Evolutionary conservation across 2,329 filamentous ascomycete genomes (phyloP).

Genomic region (Trichothecium roseum): DNA sequence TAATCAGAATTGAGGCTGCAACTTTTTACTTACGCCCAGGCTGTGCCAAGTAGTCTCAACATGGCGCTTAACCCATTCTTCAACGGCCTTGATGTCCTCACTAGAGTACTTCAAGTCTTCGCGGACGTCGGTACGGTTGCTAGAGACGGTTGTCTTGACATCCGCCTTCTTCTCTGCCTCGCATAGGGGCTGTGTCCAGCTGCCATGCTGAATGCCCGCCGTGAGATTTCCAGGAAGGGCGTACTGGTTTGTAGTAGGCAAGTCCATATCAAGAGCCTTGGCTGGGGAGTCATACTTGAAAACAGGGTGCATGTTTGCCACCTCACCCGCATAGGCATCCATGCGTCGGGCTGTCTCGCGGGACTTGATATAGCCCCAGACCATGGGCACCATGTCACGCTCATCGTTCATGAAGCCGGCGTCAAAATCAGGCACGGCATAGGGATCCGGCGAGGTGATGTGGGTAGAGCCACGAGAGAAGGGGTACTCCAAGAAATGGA

Average conservation of each 20-base stretch:
- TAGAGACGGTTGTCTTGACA: constrained; percentile 41
- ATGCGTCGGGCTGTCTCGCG: constrained; percentile 71
- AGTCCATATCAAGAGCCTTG: constrained; percentile 60
- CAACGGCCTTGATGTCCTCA: constrained; percentile 53
- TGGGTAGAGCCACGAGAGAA: constrained; percentile 65
- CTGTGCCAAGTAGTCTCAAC: constrained; percentile 69
- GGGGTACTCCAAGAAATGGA: constrained; percentile 70
- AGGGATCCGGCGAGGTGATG: constrained; percentile 61
- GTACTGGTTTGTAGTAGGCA: constrained; percentile 65
- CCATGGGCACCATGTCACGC: constrained; percentile 74
- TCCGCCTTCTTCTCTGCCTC: constrained; percentile 39
- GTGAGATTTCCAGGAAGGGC: constrained; percentile 62
- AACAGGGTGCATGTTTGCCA: constrained; percentile 58
- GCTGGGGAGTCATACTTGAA: constrained; percentile 62
- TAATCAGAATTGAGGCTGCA: no score
- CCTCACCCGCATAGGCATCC: constrained; percentile 69
- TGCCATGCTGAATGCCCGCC: constrained; percentile 63
- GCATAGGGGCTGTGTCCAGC: constrained; percentile 53
- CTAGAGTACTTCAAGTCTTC: constrained; percentile 57
- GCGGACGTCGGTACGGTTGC: constrained; percentile 48
- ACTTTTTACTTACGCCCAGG: constrained; percentile 31
- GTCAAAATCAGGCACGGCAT: constrained; percentile 68
- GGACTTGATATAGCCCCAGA: constrained; percentile 77
- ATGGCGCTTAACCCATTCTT: constrained; percentile 62
- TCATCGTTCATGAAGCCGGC: constrained; percentile 80